Percentiles rank a stretch among this genome's conserved stretches.
phyloP scores from a whole-genome alignment of 768 basidiomycete species.

The Paxillus rubicundulus region DNA sequence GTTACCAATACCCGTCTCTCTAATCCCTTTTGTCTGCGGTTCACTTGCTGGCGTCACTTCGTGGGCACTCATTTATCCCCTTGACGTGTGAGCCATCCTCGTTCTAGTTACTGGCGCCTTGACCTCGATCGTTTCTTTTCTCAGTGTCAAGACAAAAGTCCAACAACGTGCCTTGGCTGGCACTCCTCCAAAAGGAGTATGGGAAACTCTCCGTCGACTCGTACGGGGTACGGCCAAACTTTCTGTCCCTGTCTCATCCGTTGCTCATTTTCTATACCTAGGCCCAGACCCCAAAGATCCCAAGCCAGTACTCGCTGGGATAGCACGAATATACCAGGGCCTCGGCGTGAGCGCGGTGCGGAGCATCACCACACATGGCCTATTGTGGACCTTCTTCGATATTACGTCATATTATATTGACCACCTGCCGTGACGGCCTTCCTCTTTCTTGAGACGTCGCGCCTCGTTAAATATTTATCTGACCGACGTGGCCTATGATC shows the following conservation, averaged over 20 bases:
- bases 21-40: conserved; percentile 90
- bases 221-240: conserved; percentile 60
- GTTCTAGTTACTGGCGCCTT: background rate
- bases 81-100: conserved; percentile 73
- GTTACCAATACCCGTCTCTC: conserved; percentile 74
- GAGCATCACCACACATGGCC: conserved; percentile 89
- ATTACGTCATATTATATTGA: conserved; percentile 74
- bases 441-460: too few relatives aligned
- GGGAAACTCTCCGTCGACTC: conserved; percentile 73
- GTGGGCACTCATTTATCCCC: conserved; percentile 90
- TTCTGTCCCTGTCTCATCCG: background rate
- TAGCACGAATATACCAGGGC: conserved; percentile 87
- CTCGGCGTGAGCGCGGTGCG: conserved; percentile 91
- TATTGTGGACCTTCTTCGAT: conserved; percentile 94
- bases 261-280: conserved; percentile 26
- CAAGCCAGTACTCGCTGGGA: conserved; percentile 70
- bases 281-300: conserved; percentile 80
- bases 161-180: conserved; percentile 90
- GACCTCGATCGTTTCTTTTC: conserved; percentile 7
- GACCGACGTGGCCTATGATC: too few relatives aligned
- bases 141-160: conserved; percentile 90
- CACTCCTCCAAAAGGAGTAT: conserved; percentile 63
- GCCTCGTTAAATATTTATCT: too few relatives aligned
- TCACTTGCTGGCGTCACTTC: conserved; percentile 87
- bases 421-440: conserved; percentile 38